Evolutionary conservation across 805 yeast species (phyloP).

Genomic region (Kuraishia ogatae): DNA sequence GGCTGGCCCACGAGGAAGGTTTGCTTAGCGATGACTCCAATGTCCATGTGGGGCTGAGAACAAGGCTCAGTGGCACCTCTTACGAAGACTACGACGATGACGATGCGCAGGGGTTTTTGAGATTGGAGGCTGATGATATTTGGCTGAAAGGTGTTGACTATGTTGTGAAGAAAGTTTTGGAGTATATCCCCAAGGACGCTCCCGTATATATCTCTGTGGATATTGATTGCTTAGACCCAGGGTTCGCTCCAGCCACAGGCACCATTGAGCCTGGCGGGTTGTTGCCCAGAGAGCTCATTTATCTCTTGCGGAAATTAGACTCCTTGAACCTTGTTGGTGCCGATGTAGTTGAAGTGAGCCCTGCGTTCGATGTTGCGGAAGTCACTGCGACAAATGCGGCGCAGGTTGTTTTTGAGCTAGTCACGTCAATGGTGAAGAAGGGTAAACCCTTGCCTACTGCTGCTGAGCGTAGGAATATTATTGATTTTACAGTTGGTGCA

Average conservation of each 20-base stretch:
- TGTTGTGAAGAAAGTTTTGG: slow-evolving; percentile 43
- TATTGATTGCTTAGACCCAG: slow-evolving; percentile 55
- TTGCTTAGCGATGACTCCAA: slow-evolving; percentile 44
- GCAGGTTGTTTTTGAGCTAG: slow-evolving; percentile 59
- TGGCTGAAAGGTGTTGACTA: slow-evolving; percentile 57
- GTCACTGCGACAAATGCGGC: slow-evolving; percentile 64
- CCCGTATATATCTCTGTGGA: slow-evolving; percentile 79
- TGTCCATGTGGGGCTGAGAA: slow-evolving; percentile 70
- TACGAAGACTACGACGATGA: slow-evolving; percentile 62
- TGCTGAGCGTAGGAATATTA: neutral
- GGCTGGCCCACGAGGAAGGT: slow-evolving; percentile 73
- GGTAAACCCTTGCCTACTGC: slow-evolving; percentile 15
- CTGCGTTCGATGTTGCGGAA: slow-evolving; percentile 57
- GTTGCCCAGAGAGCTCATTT: slow-evolving; percentile 44
- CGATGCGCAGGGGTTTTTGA: slow-evolving; percentile 54
- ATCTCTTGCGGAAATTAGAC: slow-evolving; percentile 37
- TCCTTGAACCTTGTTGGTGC: slow-evolving; percentile 41
- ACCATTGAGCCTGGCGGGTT: slow-evolving; percentile 55
- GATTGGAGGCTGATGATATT: slow-evolving; percentile 67
- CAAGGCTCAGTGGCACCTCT: slow-evolving; percentile 55
- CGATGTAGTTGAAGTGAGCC: slow-evolving; percentile 53
- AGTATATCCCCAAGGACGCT: slow-evolving; percentile 46
- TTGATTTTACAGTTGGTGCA: neutral
- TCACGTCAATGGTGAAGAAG: slow-evolving; percentile 68
- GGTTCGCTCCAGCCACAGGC: slow-evolving; percentile 50